A percentile compares a stretch with the other conserved stretches of the same genome.
Evolutionary conservation across 2,329 filamentous ascomycete species (phyloP).

Genomic region (Diaporthe sp.): DNA sequence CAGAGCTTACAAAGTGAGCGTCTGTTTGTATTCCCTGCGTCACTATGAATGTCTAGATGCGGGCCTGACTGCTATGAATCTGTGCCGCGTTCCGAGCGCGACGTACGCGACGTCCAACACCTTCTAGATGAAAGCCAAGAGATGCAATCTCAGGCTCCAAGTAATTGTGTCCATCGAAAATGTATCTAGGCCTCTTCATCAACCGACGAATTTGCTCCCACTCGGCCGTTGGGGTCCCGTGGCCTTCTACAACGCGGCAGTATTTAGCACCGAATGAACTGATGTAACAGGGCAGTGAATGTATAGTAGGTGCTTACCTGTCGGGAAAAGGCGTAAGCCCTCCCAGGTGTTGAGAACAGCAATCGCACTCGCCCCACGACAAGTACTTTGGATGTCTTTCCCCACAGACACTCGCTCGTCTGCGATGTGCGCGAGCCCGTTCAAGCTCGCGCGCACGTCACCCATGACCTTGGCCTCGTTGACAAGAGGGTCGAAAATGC

Average conservation of each 20-base stretch:
- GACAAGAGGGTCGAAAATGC: background rate
- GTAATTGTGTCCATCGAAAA: slow-evolving; percentile 5
- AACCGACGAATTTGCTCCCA: background rate
- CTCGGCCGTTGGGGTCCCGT: background rate
- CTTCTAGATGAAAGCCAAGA: background rate
- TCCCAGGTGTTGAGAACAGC: background rate
- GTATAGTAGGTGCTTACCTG: background rate
- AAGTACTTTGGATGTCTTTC: background rate
- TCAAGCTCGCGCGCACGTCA: background rate
- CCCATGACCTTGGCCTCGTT: background rate
- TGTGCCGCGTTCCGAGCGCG: background rate
- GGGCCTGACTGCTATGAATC: background rate
- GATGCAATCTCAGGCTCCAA: background rate
- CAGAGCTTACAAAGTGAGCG: background rate
- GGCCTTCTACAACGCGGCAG: background rate
- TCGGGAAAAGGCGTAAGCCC: background rate
- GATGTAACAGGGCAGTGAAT: background rate
- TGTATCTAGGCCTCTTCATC: background rate
- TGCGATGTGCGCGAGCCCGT: background rate
- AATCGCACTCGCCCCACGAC: background rate
- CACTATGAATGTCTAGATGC: background rate
- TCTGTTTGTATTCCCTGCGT: background rate
- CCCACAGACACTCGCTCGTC: background rate
- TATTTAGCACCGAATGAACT: background rate
- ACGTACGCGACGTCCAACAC: background rate